Evolutionary conservation across 176 grass and related monocot genomes (phyloP).

Genomic region (Tuctoria greenei): DNA sequence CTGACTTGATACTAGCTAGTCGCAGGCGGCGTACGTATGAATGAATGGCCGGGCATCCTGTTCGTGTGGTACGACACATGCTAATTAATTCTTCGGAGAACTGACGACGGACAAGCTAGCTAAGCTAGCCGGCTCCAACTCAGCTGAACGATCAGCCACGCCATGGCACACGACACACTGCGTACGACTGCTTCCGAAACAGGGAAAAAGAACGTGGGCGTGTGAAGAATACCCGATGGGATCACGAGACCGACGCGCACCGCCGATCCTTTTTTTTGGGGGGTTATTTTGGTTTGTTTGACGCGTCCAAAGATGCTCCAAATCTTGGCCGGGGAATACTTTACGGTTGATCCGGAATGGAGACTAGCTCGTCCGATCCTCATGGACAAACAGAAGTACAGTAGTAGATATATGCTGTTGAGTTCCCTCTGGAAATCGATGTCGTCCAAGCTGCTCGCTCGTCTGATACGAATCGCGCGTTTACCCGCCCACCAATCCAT

Average conservation of each 20-base stretch:
- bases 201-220: not conserved
- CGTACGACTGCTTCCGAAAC: too few relatives aligned
- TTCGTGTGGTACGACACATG: not conserved
- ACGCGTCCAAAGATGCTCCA: conserved; percentile 11
- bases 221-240: not conserved
- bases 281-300: too few relatives aligned
- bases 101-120: not conserved
- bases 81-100: conserved; percentile 2
- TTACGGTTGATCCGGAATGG: not conserved
- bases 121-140: conserved; percentile 4
- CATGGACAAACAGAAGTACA: not conserved
- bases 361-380: too few relatives aligned
- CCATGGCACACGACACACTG: not conserved
- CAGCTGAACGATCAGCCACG: not conserved
- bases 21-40: not conserved
- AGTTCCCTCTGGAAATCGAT: not conserved
- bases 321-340: conserved; percentile 4
- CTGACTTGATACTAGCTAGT: not conserved
- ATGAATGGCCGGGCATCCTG: not conserved
- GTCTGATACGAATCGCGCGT: not conserved
- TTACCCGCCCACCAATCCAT: too few relatives aligned
- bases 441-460: not conserved
- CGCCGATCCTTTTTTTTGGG: too few relatives aligned
- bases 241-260: not conserved
- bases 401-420: not conserved